These are phyloP conservation scores for Aspergillus wentii DNA, from an alignment of 495 filamentous ascomycete species.

Conservation along the genomic window DNA sequence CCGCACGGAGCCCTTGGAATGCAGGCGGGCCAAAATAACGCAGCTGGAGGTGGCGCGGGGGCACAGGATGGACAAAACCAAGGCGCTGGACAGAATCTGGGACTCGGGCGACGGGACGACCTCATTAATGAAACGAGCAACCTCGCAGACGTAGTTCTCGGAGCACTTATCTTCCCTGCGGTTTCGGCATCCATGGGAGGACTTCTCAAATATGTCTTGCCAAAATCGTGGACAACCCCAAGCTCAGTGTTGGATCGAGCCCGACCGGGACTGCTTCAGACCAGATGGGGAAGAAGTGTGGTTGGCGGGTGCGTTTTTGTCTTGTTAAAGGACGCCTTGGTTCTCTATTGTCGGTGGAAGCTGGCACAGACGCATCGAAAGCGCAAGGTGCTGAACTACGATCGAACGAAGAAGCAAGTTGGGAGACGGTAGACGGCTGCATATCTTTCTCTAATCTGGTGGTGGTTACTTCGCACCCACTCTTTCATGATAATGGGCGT, in stretches of 20 bases:
- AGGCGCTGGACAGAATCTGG: constrained; percentile 22
- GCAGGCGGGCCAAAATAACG: constrained; percentile 16
- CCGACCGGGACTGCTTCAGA: constrained; percentile 61
- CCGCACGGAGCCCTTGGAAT: constrained; percentile 9
- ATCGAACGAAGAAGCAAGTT: constrained; percentile 35
- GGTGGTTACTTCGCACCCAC: not conserved
- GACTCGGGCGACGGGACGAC: constrained; percentile 37
- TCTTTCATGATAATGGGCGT: not conserved
- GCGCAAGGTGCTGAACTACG: constrained; percentile 64
- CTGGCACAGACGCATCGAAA: constrained; percentile 62
- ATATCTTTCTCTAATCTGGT: not conserved
- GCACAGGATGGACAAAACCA: constrained; percentile 21
- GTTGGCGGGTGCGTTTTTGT: constrained; percentile 78
- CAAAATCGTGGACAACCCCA: constrained; percentile 55
- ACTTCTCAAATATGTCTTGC: constrained; percentile 56
- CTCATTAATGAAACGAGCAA: constrained; percentile 47
- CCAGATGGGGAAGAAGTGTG: constrained; percentile 72
- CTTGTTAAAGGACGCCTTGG: constrained; percentile 68
- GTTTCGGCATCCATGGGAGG: constrained; percentile 64
- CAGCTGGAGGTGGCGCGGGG: constrained; percentile 18
- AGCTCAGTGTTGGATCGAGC: constrained; percentile 31
- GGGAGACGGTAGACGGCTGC: constrained; percentile 12
- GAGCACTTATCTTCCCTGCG: constrained; percentile 59
- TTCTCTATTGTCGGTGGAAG: constrained; percentile 71
- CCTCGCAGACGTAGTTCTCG: constrained; percentile 52